Percentiles rank a stretch among this genome's conserved stretches.
Evolutionary conservation across 2,329 filamentous ascomycete species (phyloP).

Genomic region (Zasmidium cellare): DNA sequence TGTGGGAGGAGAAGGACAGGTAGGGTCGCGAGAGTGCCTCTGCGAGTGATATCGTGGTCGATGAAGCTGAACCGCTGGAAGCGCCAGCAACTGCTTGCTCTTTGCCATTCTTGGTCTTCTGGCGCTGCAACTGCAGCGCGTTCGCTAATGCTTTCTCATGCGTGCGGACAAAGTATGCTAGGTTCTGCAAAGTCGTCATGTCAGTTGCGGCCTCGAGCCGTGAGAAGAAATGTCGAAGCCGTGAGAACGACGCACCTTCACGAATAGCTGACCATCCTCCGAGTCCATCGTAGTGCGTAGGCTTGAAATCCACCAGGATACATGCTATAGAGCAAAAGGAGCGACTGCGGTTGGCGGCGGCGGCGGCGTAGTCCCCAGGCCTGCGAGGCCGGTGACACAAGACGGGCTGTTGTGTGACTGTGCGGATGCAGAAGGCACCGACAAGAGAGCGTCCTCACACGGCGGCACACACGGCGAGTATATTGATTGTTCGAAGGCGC

Average conservation of each 20-base stretch:
- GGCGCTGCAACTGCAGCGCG: conserved; percentile 81
- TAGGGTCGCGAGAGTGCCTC: conserved; percentile 84
- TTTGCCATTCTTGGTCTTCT: conserved; percentile 63
- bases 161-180: conserved; percentile 92
- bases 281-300: conserved; percentile 64
- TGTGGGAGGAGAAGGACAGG: conserved; percentile 80
- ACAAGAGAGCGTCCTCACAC: conserved; percentile 6
- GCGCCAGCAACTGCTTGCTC: conserved; percentile 36
- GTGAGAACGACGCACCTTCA: conserved; percentile 64
- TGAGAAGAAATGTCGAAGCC: neutral
- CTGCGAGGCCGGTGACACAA: conserved; percentile 13
- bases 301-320: conserved; percentile 12
- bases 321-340: conserved; percentile 20
- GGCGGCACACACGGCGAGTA: conserved; percentile 4
- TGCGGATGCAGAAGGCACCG: conserved; percentile 9
- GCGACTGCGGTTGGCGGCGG: conserved; percentile 14
- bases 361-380: conserved; percentile 10
- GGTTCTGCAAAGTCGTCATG: conserved; percentile 61
- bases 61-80: conserved; percentile 62
- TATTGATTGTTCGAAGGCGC: conserved; percentile 3
- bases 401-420: conserved; percentile 17
- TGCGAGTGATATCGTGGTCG: conserved; percentile 72
- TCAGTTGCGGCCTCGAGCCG: conserved; percentile 1
- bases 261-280: conserved; percentile 86
- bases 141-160: conserved; percentile 98